phyloP scores from a whole-genome alignment of 192 early-diverging fungal genomes.

The Paraglomus occultum region DNA sequence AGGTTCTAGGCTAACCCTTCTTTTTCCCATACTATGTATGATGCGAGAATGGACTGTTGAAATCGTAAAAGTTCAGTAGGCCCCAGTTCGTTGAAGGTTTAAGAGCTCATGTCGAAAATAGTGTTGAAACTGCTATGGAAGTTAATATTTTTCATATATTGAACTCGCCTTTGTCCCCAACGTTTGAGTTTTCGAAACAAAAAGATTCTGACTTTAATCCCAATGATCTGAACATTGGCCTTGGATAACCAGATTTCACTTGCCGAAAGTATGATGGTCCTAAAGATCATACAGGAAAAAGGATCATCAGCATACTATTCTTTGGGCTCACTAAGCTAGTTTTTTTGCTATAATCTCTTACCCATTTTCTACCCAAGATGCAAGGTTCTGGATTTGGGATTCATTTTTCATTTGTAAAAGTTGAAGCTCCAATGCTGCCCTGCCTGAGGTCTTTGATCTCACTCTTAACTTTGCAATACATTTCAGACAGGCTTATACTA shows the following conservation, averaged over 20 bases:
- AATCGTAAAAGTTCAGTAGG: slow-evolving; percentile 6
- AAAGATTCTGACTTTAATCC: slow-evolving; percentile 21
- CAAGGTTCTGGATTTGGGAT: too few species aligned
- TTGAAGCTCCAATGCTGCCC: too few species aligned
- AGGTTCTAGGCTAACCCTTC: too few species aligned
- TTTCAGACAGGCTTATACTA: too few species aligned
- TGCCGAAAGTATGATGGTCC: slow-evolving; percentile 18
- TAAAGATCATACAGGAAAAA: slow-evolving; percentile 16
- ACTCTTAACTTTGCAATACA: too few species aligned
- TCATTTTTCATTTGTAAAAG: too few species aligned
- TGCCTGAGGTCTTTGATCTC: too few species aligned
- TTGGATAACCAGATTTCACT: slow-evolving; percentile 16
- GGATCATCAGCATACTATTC: slow-evolving; percentile 7
- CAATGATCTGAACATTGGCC: slow-evolving; percentile 21
- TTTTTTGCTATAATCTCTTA: too few species aligned
- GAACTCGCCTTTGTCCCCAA: slow-evolving; percentile 9
- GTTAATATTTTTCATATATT: slow-evolving; percentile 28
- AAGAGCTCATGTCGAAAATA: slow-evolving; percentile 26
- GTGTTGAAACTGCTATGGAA: slow-evolving; percentile 20
- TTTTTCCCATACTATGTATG: too few species aligned
- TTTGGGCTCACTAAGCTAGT: too few species aligned
- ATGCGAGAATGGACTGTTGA: too few species aligned
- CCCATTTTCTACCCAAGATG: too few species aligned
- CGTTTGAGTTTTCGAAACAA: slow-evolving; percentile 26
- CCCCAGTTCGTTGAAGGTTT: slow-evolving; percentile 25